phyloP scores from a whole-genome alignment of 805 yeast species.

The Sugiyamaella floridensis region DNA sequence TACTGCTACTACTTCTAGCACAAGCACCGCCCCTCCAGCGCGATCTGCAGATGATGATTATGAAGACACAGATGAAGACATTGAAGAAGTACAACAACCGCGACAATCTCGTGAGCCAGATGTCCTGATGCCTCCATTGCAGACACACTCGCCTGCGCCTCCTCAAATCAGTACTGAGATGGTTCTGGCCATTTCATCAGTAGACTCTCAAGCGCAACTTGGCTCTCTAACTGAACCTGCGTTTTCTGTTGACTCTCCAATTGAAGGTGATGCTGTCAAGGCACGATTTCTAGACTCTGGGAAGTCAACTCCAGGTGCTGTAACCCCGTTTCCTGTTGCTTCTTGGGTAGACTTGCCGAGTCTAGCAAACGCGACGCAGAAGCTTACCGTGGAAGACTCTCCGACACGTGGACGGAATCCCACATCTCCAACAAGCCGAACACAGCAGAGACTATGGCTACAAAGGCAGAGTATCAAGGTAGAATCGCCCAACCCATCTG shows the following conservation, averaged over 20 bases:
- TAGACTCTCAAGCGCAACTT: not conserved
- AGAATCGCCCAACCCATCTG: constrained; percentile 8
- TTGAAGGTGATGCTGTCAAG: not conserved
- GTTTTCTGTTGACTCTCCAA: not conserved
- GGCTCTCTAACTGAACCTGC: not conserved
- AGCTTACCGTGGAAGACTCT: not conserved
- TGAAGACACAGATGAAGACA: constrained; percentile 9
- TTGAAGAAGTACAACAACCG: not conserved
- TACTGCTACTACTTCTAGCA: not conserved
- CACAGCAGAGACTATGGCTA: constrained; percentile 79
- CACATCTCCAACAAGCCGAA: constrained; percentile 34
- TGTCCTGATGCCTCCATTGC: constrained; percentile 7
- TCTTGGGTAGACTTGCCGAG: constrained; percentile 13
- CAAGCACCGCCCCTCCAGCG: not conserved
- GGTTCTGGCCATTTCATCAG: constrained; percentile 17
- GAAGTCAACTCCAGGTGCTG: not conserved
- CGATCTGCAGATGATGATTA: constrained; percentile 4
- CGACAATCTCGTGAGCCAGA: not conserved
- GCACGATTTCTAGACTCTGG: not conserved
- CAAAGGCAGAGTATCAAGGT: constrained; percentile 31
- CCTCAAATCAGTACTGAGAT: constrained; percentile 21
- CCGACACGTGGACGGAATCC: not conserved
- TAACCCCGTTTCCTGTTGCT: constrained; percentile 9
- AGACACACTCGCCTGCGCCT: constrained; percentile 15
- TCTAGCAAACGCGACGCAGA: not conserved